phyloP scores from a whole-genome alignment of 208 protist genomes.

The Wallacemonas rigidus region DNA sequence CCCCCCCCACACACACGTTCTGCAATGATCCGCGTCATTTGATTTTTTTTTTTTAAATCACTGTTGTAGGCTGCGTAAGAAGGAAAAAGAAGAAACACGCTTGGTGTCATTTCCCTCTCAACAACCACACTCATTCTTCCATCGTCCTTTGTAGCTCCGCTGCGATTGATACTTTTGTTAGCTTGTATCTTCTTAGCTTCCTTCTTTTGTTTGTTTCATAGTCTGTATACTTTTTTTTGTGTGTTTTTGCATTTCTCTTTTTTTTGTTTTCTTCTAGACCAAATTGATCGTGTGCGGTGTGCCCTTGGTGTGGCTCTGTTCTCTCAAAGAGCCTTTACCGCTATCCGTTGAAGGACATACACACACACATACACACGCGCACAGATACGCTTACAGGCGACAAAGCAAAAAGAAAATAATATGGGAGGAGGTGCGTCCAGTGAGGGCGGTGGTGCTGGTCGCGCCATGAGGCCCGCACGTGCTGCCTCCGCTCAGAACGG shows the following conservation, averaged over 20 bases:
- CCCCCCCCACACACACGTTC: too few species aligned
- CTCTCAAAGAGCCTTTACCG: neutral
- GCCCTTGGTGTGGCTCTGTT: neutral
- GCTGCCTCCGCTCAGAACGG: constrained; percentile 6
- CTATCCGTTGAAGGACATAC: neutral
- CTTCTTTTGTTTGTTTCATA: neutral
- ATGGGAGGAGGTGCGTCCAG: constrained; percentile 37
- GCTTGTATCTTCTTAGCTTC: neutral
- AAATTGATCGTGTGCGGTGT: too few species aligned
- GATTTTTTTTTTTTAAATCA: too few species aligned
- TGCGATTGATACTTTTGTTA: constrained; percentile 4
- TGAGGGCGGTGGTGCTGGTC: constrained; percentile 1
- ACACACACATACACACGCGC: constrained; percentile 3
- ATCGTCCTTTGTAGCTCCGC: neutral
- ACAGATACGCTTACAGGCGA: neutral
- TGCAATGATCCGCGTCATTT: too few species aligned
- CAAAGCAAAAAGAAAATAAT: constrained; percentile 1
- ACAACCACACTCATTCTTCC: neutral
- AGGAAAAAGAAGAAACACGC: neutral
- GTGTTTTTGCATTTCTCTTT: constrained; percentile 16
- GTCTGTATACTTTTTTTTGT: constrained; percentile 10
- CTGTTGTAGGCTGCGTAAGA: neutral
- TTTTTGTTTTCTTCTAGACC: neutral
- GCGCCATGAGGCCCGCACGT: constrained; percentile 16
- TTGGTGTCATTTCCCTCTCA: too few species aligned